These are phyloP conservation scores for Neopestalotiopsis sp. DNA, from an alignment of 2,329 filamentous ascomycete genomes.

Conservation along the genomic window DNA sequence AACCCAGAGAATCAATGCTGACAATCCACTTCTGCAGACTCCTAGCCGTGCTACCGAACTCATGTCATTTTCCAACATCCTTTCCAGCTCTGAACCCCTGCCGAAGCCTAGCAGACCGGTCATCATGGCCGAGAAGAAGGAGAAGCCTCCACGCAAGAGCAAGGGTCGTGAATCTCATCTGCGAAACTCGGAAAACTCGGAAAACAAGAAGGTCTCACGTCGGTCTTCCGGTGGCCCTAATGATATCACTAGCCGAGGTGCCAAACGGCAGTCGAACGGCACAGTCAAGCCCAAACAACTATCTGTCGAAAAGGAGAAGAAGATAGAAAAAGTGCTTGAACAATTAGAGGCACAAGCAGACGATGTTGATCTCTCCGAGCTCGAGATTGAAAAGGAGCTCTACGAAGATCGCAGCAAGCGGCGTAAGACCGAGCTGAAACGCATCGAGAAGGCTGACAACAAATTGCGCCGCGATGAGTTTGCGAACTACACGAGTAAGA, in stretches of 20 bases:
- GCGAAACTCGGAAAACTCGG: constrained; percentile 55
- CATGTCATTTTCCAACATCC: constrained; percentile 96
- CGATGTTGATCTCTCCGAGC: constrained; percentile 47
- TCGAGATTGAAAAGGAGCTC: constrained; percentile 49
- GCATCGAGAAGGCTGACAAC: constrained; percentile 66
- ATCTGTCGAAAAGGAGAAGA: constrained; percentile 68
- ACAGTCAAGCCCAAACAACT: constrained; percentile 56
- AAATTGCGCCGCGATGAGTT: constrained; percentile 68
- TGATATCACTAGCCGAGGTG: constrained; percentile 54
- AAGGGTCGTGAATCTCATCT: constrained; percentile 59
- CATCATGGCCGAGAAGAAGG: constrained; percentile 45
- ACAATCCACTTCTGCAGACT: constrained; percentile 54
- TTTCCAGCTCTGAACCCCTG: constrained; percentile 77
- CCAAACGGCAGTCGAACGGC: constrained; percentile 67
- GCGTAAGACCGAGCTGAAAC: constrained; percentile 70
- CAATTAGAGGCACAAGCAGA: constrained; percentile 45
- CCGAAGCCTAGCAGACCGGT: constrained; percentile 50
- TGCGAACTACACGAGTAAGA: constrained; percentile 61
- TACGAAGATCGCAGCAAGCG: constrained; percentile 68
- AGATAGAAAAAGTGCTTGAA: constrained; percentile 70
- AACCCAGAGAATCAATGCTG: constrained; percentile 18
- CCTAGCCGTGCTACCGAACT: constrained; percentile 79
- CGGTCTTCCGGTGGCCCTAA: constrained; percentile 53
- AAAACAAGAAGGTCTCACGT: constrained; percentile 54
- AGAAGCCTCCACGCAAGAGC: constrained; percentile 44